These are phyloP conservation scores for Asterella californica DNA, from an alignment of 225 moss, liverwort and hornwort genomes.

Conservation along the genomic window DNA sequence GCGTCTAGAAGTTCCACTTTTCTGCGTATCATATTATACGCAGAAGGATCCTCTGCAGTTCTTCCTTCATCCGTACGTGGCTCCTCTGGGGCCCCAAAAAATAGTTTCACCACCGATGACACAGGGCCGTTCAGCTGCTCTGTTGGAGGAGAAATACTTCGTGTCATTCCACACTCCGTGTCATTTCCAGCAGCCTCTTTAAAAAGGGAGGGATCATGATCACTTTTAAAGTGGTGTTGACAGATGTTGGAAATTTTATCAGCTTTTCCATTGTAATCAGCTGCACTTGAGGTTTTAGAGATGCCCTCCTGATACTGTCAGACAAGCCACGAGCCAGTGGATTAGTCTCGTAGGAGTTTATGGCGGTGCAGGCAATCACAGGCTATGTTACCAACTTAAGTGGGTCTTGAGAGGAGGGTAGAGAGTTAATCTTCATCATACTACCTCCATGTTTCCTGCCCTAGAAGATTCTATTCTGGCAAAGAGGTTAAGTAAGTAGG, in stretches of 20 bases:
- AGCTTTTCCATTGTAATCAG: not conserved
- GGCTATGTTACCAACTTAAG: not conserved
- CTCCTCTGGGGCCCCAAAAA: slow-evolving; percentile 16
- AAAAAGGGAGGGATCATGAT: not conserved
- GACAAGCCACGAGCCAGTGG: not conserved
- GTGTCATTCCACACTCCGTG: not conserved
- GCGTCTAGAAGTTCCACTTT: slow-evolving; percentile 37
- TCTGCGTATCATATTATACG: slow-evolving; percentile 21
- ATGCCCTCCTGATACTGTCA: slow-evolving; percentile 13
- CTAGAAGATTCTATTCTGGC: not conserved
- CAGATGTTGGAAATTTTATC: not conserved
- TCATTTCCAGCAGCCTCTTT: not conserved
- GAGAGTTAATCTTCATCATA: not conserved
- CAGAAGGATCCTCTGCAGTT: not conserved
- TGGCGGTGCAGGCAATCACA: not conserved
- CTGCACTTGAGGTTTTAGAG: not conserved
- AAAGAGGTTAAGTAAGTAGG: too few relatives aligned
- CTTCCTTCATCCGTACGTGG: not conserved
- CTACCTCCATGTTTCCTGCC: too few relatives aligned
- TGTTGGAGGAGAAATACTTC: not conserved
- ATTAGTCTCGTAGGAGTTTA: not conserved
- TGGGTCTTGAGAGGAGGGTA: not conserved
- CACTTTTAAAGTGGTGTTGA: not conserved
- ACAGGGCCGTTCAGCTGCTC: slow-evolving; percentile 9
- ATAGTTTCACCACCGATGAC: slow-evolving; percentile 32